Conservation (phyloP, 208 protist species). For the Eutreptiella sp. region DNA sequence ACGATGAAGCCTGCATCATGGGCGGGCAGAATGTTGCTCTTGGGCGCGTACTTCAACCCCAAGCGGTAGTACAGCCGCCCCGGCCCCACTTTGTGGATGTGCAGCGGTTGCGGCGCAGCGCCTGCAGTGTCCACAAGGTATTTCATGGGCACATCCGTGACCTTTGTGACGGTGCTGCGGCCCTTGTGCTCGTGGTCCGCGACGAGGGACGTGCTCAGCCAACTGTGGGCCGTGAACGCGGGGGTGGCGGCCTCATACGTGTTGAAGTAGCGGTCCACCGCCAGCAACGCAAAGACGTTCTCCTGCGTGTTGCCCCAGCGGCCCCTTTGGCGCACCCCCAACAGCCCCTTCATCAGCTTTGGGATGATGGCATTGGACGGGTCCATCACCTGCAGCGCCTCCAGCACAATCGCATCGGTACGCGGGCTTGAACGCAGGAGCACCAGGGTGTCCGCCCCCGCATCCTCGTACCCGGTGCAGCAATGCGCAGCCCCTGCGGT, state of each 20-base stretch:
- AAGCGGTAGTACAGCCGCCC: conserved; percentile 10
- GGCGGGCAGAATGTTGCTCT: neutral
- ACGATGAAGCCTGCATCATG: neutral
- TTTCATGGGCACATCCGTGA: neutral
- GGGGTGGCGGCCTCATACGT: neutral
- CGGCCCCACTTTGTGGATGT: no score
- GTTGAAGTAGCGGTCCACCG: neutral
- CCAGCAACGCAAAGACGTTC: neutral
- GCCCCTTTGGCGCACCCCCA: no score
- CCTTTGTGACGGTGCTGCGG: neutral
- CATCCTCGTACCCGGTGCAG: no score
- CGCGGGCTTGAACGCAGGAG: no score
- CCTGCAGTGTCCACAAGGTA: no score
- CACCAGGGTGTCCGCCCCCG: no score
- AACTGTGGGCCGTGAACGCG: neutral
- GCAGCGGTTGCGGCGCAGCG: no score
- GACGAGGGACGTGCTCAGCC: neutral
- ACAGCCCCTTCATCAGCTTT: no score
- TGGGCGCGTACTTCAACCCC: conserved; percentile 8
- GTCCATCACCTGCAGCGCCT: no score
- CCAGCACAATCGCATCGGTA: no score
- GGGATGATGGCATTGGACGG: no score
- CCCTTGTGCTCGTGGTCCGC: neutral
- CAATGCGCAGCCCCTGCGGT: no score
- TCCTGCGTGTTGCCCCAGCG: conserved; percentile 3